Evolutionary conservation across 2,329 filamentous ascomycete species (phyloP).

Genomic region (Phialemonium atrogriseum): DNA sequence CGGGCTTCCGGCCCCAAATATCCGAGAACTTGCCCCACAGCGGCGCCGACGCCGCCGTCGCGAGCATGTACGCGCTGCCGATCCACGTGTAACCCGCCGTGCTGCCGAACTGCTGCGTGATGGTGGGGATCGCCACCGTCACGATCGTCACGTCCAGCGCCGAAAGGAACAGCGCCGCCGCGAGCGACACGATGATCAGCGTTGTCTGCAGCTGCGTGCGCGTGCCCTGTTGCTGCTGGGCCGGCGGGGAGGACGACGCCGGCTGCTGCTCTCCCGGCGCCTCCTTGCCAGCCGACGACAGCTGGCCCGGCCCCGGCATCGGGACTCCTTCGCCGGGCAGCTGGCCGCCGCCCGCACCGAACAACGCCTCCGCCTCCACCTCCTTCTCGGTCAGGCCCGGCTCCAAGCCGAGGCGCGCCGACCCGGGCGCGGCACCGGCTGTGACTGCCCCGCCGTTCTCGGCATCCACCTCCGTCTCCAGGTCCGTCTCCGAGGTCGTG

Average conservation of each 20-base stretch:
- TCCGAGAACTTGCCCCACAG: constrained; percentile 61
- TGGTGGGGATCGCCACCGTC: constrained; percentile 53
- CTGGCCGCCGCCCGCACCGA: neutral
- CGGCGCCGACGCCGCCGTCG: constrained; percentile 56
- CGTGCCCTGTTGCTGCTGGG: constrained; percentile 19
- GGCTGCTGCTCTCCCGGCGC: neutral
- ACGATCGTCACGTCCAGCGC: constrained; percentile 49
- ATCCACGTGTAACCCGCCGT: constrained; percentile 70
- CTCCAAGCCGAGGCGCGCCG: too few relatives aligned
- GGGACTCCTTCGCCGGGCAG: constrained; percentile 1
- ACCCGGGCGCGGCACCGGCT: too few relatives aligned
- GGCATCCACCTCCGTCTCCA: too few relatives aligned
- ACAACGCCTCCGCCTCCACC: too few relatives aligned
- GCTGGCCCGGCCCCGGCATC: neutral
- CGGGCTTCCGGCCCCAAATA: constrained; percentile 49
- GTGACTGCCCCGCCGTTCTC: too few relatives aligned
- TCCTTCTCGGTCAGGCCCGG: too few relatives aligned
- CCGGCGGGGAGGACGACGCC: neutral
- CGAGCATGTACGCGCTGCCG: constrained; percentile 63
- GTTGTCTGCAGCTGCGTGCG: constrained; percentile 21
- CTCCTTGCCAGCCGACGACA: neutral
- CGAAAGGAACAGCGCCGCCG: constrained; percentile 31
- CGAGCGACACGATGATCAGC: constrained; percentile 30
- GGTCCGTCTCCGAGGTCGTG: too few relatives aligned
- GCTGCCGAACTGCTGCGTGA: constrained; percentile 49